A percentile compares a stretch with the other conserved stretches of the same genome.
Evolutionary conservation across 352 stramenopile genomes (phyloP).

Genomic region (Pythium coloratum): DNA sequence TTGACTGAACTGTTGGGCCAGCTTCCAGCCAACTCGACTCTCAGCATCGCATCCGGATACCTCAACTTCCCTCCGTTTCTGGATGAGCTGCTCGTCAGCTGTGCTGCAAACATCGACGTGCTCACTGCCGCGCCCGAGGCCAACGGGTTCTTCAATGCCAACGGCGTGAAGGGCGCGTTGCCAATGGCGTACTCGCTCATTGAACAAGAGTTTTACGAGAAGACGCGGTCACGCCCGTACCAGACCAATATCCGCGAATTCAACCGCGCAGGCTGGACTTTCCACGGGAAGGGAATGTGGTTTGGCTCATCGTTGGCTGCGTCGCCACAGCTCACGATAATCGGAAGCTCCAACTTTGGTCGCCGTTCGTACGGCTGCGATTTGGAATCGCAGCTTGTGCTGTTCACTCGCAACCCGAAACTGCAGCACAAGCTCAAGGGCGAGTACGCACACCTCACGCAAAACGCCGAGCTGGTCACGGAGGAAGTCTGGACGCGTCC

Average conservation of each 20-base stretch:
- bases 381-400: conserved; percentile 69
- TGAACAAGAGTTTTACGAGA: conserved; percentile 76
- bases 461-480: conserved; percentile 54
- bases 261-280: conserved; percentile 68
- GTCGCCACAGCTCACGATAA: conserved; percentile 49
- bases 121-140: conserved; percentile 62
- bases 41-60: conserved; percentile 78
- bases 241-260: conserved; percentile 63
- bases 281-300: conserved; percentile 88
- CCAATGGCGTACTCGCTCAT: conserved; percentile 86
- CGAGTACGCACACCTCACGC: conserved; percentile 53
- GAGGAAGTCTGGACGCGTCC: conserved; percentile 61
- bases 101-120: conserved; percentile 51
- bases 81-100: conserved; percentile 48
- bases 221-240: conserved; percentile 38
- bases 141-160: conserved; percentile 75
- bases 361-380: conserved; percentile 75
- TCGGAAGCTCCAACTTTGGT: conserved; percentile 82
- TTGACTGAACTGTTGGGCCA: conserved; percentile 47
- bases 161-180: conserved; percentile 68
- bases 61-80: conserved; percentile 80
- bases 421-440: conserved; percentile 47
- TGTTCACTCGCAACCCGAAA: conserved; percentile 56
- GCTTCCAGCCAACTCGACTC: conserved; percentile 41
- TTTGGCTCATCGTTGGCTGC: conserved; percentile 36